Evolutionary conservation across 139 green algal genomes (phyloP).

Genomic region (Deuterostichococcus epilithicus): DNA sequence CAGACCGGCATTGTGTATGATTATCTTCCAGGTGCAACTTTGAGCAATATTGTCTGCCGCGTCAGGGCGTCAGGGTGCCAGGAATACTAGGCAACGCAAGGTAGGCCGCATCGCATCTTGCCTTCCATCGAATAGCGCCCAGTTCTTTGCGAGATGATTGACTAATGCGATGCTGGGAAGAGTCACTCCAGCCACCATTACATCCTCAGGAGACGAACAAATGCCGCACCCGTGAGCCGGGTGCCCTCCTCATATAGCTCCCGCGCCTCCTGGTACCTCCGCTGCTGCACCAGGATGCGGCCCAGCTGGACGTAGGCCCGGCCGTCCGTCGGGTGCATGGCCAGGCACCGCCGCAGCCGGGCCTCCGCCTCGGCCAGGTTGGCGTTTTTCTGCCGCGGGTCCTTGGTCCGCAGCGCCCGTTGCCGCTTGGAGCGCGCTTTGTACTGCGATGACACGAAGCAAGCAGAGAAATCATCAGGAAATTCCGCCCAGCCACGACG

Average conservation of each 20-base stretch:
- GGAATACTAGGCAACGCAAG: no score
- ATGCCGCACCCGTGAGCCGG: constrained; percentile 58
- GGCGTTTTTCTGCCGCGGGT: constrained; percentile 22
- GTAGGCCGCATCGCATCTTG: no score
- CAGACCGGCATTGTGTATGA: no score
- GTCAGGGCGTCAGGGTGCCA: no score
- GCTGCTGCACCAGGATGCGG: constrained; percentile 69
- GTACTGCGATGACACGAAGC: constrained; percentile 48
- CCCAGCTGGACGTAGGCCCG: constrained; percentile 90
- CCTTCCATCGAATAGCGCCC: no score
- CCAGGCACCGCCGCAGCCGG: constrained; percentile 50
- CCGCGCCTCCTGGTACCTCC: constrained; percentile 74
- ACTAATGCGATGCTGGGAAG: no score
- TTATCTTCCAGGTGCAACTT: no score
- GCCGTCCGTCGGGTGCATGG: constrained; percentile 70
- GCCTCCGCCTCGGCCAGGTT: constrained; percentile 52
- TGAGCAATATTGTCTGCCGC: no score
- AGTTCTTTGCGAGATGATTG: no score
- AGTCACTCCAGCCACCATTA: no score
- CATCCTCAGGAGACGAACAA: no score
- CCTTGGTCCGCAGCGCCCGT: constrained; percentile 15
- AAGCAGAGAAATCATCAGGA: neutral
- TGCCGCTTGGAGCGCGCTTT: constrained; percentile 47
- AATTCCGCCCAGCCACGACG: neutral
- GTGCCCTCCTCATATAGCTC: constrained; percentile 84